Evolutionary conservation across 495 filamentous ascomycete species (phyloP), one percentile per base, ranked within the genome.

Genomic region (Aspergillus cristatus): DNA sequence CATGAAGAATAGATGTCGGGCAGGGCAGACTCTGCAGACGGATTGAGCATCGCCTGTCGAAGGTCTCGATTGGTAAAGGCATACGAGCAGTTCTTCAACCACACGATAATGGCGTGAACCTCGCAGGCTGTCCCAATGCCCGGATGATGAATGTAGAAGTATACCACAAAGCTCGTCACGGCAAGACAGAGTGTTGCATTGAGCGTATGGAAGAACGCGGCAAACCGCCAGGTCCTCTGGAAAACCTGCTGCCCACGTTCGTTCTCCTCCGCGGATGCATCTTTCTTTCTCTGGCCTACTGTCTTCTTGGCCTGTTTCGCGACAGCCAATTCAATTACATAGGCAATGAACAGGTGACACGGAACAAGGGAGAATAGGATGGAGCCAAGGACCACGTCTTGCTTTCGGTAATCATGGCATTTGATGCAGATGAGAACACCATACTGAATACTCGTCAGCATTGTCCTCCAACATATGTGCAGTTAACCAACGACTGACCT

Each of bases 11-110:
- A 98, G 31, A 96, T 64, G 7, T 81, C 75, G 0, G 91, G 91
- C 1, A 94, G 57, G 7, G 76, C 68, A 2, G 75, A 71, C 2
- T 68, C 55, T 1, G 53, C 51, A 3, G 63, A 55, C 3, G 84
- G 82, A 46, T 84, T 77, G 18, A 95, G 73, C 51, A 82, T 80
- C 16, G 89, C 87, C 42, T 90, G 83, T 7, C 91, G 83, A 25
- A 98, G 78, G 55, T 98, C 91, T 37, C 91, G 82, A 61, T 97
- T 97, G 10, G 91, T 95, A 53, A 97, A 82, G 14, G 91, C 91
- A 50, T 97, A 98, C 0, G 89, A 96, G 48, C 86, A 82, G 26
- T 81, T 86, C 64, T 98, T 98, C 42, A 98, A 71, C 79, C 87
- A 95, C 29, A 95, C 87, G 24, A 98, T 88, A 51, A 96, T 79